Base-by-base conservation (phyloP, 169 alveolate species). In the Plasmodium falciparum region DNA sequence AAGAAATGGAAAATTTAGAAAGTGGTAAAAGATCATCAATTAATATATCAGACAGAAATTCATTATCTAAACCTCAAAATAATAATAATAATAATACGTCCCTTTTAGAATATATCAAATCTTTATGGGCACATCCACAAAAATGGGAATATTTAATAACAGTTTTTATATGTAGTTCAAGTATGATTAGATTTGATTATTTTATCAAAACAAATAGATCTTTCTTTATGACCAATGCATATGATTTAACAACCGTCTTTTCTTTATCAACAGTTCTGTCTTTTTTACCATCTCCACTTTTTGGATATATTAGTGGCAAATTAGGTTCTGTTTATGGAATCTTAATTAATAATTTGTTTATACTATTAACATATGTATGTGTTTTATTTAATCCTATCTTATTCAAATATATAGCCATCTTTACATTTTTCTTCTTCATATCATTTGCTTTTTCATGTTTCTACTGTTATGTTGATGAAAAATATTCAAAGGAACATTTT, bases 131-230 rank as follows among this genome's bases (percentile, higher is more conserved):
- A 11, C 92, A 85, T 85, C 75, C 85, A 3, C 85, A 85, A 59
- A 85, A 71, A 52, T 85, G 88, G 74, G 92, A 85, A 70, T 85
- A 85, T 71, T 45, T 85, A 71, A 70, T 85, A 26, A 49, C 74
- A 9, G 7, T 72, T 20, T 85, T 85, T 69, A 85, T 85, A 54
- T 85, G 92, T 24, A 58, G 92, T 85, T 59, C 70, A 1, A 85
- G 88, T 85, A 72, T 85, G 85, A 69, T 85, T 12, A 59, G 75
- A 85, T 85, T 85, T 71, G 88, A 85, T 70, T 85, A 70, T 71
- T 85, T 71, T 85, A 71, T 69, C 12, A 85, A 85, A 85, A 58
- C 88, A 17, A 71, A 69, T 33, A 70, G 88, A 85, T 71, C 88
- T 22, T 56, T 85, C 49, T 71, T 85, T 71, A 59, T 70, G 61